A percentile compares a stretch with the other conserved stretches of the same genome.
Evolutionary conservation across 1,284 basidiomycete genomes (phyloP).

Genomic region (Taiwanofungus camphoratus): DNA sequence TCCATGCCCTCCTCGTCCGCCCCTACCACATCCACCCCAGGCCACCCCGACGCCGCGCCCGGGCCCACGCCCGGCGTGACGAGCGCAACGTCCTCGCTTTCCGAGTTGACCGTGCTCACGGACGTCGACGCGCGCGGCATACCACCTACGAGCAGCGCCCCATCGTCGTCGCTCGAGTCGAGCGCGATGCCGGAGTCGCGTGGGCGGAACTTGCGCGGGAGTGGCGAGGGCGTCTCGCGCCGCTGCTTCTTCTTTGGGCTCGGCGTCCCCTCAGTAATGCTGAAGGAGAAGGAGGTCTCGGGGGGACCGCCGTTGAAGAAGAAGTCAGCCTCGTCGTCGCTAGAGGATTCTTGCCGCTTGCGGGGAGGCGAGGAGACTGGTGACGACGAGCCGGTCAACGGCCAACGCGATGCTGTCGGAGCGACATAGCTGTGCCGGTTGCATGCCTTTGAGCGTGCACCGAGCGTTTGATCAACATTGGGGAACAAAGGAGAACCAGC

Average conservation of each 20-base stretch:
- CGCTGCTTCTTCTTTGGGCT: slow-evolving; percentile 46
- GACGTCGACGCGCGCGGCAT: slow-evolving; percentile 56
- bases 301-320: slow-evolving; percentile 42
- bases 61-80: slow-evolving; percentile 62
- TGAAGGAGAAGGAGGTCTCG: slow-evolving; percentile 50
- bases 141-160: slow-evolving; percentile 17
- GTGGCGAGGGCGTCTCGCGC: slow-evolving; percentile 28
- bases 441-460: slow-evolving; percentile 24
- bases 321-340: slow-evolving; percentile 51
- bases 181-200: slow-evolving; percentile 62
- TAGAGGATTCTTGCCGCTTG: slow-evolving; percentile 21
- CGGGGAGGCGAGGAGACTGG: slow-evolving; percentile 18
- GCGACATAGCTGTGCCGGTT: slow-evolving; percentile 63
- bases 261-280: slow-evolving; percentile 48
- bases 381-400: slow-evolving; percentile 12
- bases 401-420: slow-evolving; percentile 2
- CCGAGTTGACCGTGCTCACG: slow-evolving; percentile 53
- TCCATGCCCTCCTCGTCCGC: slow-evolving; percentile 34
- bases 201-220: slow-evolving; percentile 63
- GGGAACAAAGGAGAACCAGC: slow-evolving; percentile 11
- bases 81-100: slow-evolving; percentile 50
- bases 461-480: slow-evolving; percentile 7
- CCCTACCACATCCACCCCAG: slow-evolving; percentile 37
- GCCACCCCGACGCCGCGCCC: slow-evolving; percentile 56
- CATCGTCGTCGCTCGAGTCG: slow-evolving; percentile 52